These are phyloP conservation scores for Pseudogymnoascus sp. DNA, from an alignment of 2,329 filamentous ascomycete genomes.

Conservation along the genomic window DNA sequence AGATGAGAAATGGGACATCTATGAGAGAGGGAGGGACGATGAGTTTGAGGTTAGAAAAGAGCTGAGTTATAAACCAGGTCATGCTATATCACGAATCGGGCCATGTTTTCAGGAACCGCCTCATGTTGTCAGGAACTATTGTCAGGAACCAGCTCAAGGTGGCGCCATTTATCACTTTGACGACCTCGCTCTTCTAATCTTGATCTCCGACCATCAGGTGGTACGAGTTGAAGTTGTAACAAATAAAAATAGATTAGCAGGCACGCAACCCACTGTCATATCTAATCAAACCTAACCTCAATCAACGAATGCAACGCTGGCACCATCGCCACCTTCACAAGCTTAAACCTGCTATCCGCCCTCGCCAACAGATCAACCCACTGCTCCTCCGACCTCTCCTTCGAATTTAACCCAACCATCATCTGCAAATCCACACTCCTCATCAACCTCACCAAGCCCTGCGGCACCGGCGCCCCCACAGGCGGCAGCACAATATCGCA, in stretches of 20 bases:
- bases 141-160: not conserved
- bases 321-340: not conserved
- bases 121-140: not conserved
- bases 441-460: constrained; percentile 34
- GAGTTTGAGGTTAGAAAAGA: not conserved
- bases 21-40: not conserved
- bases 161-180: not conserved
- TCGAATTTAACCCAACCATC: constrained; percentile 43
- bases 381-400: constrained; percentile 38
- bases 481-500: constrained; percentile 12
- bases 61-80: not conserved
- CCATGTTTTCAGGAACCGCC: not conserved
- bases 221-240: too few relatives aligned
- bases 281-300: not conserved
- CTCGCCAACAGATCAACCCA: constrained; percentile 42
- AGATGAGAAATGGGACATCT: not conserved
- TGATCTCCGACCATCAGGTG: too few relatives aligned
- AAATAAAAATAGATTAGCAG: too few relatives aligned
- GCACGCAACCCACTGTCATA: too few relatives aligned
- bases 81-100: not conserved
- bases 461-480: constrained; percentile 23
- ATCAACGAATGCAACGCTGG: not conserved
- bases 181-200: not conserved
- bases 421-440: constrained; percentile 42
- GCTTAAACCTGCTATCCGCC: constrained; percentile 17